Evolutionary conservation across 495 filamentous ascomycete species (phyloP), one percentile per base, ranked within the genome.

Genomic region (Aspergillus coremiiformis): DNA sequence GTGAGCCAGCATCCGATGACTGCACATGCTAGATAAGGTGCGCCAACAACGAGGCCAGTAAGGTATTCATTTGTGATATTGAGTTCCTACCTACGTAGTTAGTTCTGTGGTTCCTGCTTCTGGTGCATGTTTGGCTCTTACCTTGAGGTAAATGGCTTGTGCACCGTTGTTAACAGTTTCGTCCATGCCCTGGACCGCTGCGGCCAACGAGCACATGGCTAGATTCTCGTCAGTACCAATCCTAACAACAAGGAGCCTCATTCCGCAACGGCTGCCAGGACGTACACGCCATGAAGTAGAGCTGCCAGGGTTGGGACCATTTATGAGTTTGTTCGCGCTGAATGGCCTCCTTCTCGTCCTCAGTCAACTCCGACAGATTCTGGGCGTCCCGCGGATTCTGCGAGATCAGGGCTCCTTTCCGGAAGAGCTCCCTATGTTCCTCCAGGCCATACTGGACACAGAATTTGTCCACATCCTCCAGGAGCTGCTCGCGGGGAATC

Each of bases 111-210:
- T 1, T 9, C 0, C n/a, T n/a, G n/a, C n/a, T n/a, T 6, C 4
- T 11, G 1, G 21, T 5, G 4, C 6, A 20, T 6, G 15, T 4
- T 55, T 12, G n/a, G 2, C 4, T 12, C 27, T 43, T 53, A 70
- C 67, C 9, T 59, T 63, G 22, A 76, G 68, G 57, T 85, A 89
- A 58, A 86, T 84, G 2, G 81, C 70, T 54, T 89, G 84, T 3
- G 85, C 87, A 39, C 85, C 87, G 54, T 89, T 90, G 58, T 87
- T 84, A 52, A 87, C 86, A 0, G 86, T 89, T 62, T 92, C 85
- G 55, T 89, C 83, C 84, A 81, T 80, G 5, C 79, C 79, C 59
- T 85, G 81, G 4, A 80, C 76, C 29, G 75, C 78, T 7, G 80
- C 79, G 11, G 69, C 74, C 1, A 77, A 52, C 1, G 73, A 74